Evolutionary conservation across 1,284 basidiomycete genomes (phyloP).

Genomic region (Vanrija humicola): DNA sequence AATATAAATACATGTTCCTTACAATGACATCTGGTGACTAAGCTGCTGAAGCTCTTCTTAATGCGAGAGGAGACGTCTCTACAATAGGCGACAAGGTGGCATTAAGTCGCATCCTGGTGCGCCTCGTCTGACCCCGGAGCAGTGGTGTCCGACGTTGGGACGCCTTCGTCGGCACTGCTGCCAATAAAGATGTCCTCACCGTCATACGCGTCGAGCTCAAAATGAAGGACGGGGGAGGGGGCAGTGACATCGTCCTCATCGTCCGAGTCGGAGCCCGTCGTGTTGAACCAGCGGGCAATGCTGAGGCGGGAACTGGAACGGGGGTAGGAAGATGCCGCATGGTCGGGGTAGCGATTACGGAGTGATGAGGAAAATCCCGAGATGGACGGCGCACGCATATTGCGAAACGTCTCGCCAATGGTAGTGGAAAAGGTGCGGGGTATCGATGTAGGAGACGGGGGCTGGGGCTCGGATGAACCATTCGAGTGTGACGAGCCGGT

Average conservation of each 20-base stretch:
- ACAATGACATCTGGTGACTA: too few species aligned
- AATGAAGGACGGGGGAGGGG: too few species aligned
- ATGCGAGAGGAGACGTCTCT: too few species aligned
- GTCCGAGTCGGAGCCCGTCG: conserved; percentile 7
- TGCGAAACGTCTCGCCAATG: conserved; percentile 32
- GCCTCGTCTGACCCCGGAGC: too few species aligned
- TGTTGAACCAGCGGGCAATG: conserved; percentile 36
- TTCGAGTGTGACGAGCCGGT: neutral
- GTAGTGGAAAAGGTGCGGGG: neutral
- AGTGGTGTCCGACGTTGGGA: too few species aligned
- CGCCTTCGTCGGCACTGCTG: too few species aligned
- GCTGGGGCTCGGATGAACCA: neutral
- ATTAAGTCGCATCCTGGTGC: too few species aligned
- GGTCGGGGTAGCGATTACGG: conserved; percentile 10
- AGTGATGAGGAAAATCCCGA: conserved; percentile 28
- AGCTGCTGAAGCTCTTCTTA: too few species aligned
- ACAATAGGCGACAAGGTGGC: too few species aligned
- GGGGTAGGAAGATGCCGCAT: neutral
- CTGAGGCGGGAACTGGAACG: conserved; percentile 25
- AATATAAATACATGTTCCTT: conserved; percentile 12
- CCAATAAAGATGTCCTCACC: neutral
- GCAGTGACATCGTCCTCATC: conserved; percentile 5
- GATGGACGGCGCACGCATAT: conserved; percentile 31
- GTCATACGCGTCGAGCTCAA: neutral
- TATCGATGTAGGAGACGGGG: neutral